Base-by-base conservation (phyloP, 2,329 filamentous ascomycete genomes). In the Talaromyces sp. region DNA sequence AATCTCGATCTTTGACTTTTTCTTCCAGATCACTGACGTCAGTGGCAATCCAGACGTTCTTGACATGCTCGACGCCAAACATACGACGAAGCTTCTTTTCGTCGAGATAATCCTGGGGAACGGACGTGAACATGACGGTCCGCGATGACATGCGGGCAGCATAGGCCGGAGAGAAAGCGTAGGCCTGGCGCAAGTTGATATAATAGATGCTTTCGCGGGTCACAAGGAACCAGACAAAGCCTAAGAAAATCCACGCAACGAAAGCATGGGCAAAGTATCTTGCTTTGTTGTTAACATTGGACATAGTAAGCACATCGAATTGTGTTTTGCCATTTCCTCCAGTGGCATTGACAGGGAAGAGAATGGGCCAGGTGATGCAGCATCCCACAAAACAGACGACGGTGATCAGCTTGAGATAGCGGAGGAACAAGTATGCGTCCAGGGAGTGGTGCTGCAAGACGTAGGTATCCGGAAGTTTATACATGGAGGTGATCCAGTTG, bases 101-200 rank as follows among this genome's bases (percentile, higher is more conserved):
- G 67, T 91, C 85, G 57, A 95, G 84, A 65, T 96, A 96, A 8
- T 86, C 79, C 21, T 86, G 78, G 2, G 93, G 93, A 1, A 97
- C 91, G 2, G 90, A 89, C 2, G 91, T 89, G 74, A 96, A 92
- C 13, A 99, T 85, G 1, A 98, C 89, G 1, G 93, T 97, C 58
- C 91, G 87, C 2, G 93, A 93, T 1, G 93, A 97, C 52, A 97
- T 86, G 60, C 93, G 89, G 69, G 88, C 89, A 58, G 91, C 84
- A 72, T 96, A 96, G 54, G 90, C 81, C 11, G 92, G 91, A 11
- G 91, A 93, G 59, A 96, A 84, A 46, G 96, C 85, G 77, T 96
- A 97, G 0, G 93, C 93, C 77, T 98, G 93, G 64, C 93, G 89
- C 56, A 98, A 78, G 70, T 96, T 96, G 79, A 97, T 89, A 76